Base-by-base conservation (phyloP, 495 filamentous ascomycete genomes). In the Diplogelasinospora grovesii region DNA sequence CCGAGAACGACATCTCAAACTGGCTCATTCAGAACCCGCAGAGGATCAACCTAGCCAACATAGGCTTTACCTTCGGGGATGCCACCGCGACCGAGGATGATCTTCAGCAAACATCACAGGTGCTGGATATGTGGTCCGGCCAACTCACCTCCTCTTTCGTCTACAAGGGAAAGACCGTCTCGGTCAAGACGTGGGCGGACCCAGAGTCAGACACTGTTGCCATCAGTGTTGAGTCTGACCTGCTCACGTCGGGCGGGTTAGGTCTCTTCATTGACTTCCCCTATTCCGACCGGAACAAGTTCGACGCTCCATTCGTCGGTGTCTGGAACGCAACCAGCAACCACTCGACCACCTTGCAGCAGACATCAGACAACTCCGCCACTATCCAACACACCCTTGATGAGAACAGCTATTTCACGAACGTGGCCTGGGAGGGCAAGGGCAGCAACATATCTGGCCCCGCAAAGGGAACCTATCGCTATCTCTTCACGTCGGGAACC, bases 1-100 rank as follows among this genome's bases (percentile, higher is more conserved):
- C 56, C 2, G 54, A 77, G 50, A 53, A 51, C 28, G 61, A 71
- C 7, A 75, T 75, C 26, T 73, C 70, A 7, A 63, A 66, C 39
- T 75, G 71, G 73, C 44, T 75, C 27, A 72, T 71, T 16, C 53
- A 68, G 43, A 77, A 77, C 42, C 72, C 71, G 0, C 68, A 75
- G 41, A 55, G 73, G 1, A 43, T 73, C 8, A 77, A 77, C 48
- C 41, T 75, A 8, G 71, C 57, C 6, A 56, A 54, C 4, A 57
- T 77, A 22, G 71, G 72, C 4, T 57, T 75, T 13, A 61, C 46
- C 43, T 77, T 73, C 47, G 51, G 52, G 11, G 45, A 22, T 8
- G 39, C 49, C n/a, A 57, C 62, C 46, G 60, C 69, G 9, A 66
- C 56, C 3, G 68, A 72, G 42, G 49, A 51, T 15, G 50, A 60